phyloP scores from a whole-genome alignment of 2,329 filamentous ascomycete genomes.

The Botryotinia globosa region DNA sequence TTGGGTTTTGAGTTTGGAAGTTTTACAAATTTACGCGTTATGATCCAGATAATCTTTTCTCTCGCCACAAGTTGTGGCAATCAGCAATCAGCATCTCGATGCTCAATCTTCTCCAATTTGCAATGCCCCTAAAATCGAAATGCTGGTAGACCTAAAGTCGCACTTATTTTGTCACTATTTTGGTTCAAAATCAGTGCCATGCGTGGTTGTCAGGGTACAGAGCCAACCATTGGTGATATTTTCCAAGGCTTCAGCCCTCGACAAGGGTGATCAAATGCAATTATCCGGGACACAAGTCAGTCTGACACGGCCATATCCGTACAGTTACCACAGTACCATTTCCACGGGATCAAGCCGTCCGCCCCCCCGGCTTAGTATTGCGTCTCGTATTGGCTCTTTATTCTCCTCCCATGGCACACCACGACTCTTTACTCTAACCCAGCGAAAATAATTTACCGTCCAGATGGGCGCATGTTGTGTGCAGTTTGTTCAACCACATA shows the following conservation, averaged over 20 bases:
- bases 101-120: not conserved
- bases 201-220: not conserved
- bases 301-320: slow-evolving; percentile 5
- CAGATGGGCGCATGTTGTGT: not conserved
- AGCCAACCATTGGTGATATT: not conserved
- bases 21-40: not conserved
- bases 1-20: not conserved
- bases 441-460: not conserved
- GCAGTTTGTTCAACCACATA: slow-evolving; percentile 14
- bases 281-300: not conserved
- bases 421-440: not conserved
- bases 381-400: not conserved
- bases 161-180: not conserved
- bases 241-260: slow-evolving; percentile 12
- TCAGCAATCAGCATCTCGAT: not conserved
- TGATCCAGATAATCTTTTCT: not conserved
- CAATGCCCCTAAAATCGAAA: not conserved
- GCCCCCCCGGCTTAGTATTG: not conserved
- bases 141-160: not conserved
- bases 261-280: slow-evolving; percentile 11
- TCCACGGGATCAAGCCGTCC: slow-evolving; percentile 16
- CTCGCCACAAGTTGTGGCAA: not conserved
- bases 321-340: slow-evolving; percentile 16
- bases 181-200: not conserved
- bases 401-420: not conserved